Base-by-base conservation (phyloP, 305 asterid genomes). In the Solanum aculeatissimum region DNA sequence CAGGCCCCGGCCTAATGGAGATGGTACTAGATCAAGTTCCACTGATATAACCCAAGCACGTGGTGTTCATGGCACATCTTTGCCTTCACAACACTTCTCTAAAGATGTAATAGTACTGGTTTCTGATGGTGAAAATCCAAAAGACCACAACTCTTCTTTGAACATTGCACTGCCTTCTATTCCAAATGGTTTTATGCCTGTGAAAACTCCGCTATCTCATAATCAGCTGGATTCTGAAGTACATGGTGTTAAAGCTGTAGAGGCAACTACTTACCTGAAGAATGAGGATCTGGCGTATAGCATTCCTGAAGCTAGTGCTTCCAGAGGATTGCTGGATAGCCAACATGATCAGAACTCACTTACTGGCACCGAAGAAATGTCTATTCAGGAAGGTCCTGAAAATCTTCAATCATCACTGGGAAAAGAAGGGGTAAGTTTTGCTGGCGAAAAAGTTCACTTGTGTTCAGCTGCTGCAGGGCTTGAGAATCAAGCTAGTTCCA, bases 1-100 rank as follows among this genome's bases (percentile, higher is more conserved):
- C 87, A 93, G 98, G 88, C 87, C 98, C 83, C 91, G 96, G 54
- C 90, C 94, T 58, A 95, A 86, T 89, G 96, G 94, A 53, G 98
- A 95, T 83, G 93, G 91, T 86, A 86, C 91, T 85, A 91, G 92
- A 89, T 90, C 92, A 85, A 91, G 91, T 89, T 89, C 98, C 58
- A 84, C 89, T 74, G 96, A 92, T 80, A 88, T 89, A 77, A 90
- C 89, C 88, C 91, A 86, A 83, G 88, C 91, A 83, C 91, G 82
- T 86, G 95, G 90, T 53, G 78, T 84, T 80, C 92, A 89, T 70
- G 91, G 83, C 84, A 87, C 94, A 87, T 89, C 95, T 86, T 77
- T 93, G 82, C 88, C 98, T 85, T 86, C 93, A 83, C 89, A 84
- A 58, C 89, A 86, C 47, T 92, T 87, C 65, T 81, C 89, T 62